Evolutionary conservation across 2,329 filamentous ascomycete genomes (phyloP).

Genomic region (Ascochyta clinopodiicola): DNA sequence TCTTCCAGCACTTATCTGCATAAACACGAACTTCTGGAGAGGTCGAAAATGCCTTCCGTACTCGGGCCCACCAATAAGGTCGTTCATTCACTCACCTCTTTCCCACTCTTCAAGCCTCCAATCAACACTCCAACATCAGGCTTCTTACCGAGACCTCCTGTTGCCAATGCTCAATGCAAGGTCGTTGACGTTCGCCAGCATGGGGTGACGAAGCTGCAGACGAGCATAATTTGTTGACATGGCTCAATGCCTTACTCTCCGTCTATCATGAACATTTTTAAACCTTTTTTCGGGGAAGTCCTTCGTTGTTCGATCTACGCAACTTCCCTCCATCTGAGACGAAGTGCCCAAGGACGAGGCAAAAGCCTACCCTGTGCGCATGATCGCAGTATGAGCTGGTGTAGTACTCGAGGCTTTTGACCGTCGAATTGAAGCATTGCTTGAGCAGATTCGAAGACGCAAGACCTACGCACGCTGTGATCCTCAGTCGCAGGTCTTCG

Average conservation of each 20-base stretch:
- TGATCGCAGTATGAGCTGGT: neutral
- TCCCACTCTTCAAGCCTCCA: neutral
- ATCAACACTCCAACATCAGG: neutral
- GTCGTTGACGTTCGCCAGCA: too few relatives aligned
- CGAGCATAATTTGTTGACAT: neutral
- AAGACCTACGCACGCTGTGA: too few relatives aligned
- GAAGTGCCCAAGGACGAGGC: neutral
- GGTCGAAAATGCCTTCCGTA: neutral
- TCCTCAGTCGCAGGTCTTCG: too few relatives aligned
- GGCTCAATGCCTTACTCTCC: neutral
- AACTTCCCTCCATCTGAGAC: neutral
- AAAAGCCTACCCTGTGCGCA: neutral
- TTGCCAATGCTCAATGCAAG: neutral
- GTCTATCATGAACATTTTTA: neutral
- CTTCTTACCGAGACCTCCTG: neutral
- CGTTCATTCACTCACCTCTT: neutral
- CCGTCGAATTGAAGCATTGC: too few relatives aligned
- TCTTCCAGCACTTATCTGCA: neutral
- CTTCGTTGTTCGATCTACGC: too few relatives aligned
- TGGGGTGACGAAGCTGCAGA: neutral
- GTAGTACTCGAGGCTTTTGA: neutral
- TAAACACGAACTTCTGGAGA: neutral
- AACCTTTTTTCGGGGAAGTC: too few relatives aligned
- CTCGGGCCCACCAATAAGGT: neutral
- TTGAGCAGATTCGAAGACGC: too few relatives aligned